Percentiles rank a stretch among this genome's conserved stretches.
phyloP scores from a whole-genome alignment of 1,284 basidiomycete species.

The Irpex sp. region DNA sequence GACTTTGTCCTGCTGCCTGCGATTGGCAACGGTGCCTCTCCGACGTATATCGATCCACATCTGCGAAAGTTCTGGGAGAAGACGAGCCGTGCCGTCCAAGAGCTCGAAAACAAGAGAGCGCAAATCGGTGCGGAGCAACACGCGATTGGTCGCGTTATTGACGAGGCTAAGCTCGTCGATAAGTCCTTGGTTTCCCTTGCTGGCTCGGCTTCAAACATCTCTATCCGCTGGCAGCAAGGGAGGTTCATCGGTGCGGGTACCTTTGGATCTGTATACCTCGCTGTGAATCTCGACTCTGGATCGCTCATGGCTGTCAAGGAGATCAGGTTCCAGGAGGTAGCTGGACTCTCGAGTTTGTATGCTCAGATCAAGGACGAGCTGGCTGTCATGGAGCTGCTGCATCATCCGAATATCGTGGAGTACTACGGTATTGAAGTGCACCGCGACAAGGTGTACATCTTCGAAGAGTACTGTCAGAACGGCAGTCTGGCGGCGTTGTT shows the following conservation, averaged over 20 bases:
- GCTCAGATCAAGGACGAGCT: slow-evolving; percentile 97
- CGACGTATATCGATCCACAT: slow-evolving; percentile 55
- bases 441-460: slow-evolving; percentile 98
- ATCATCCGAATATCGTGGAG: slow-evolving; percentile 97
- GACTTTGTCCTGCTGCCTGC: slow-evolving; percentile 33
- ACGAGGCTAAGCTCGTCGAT: slow-evolving; percentile 89
- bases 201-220: slow-evolving; percentile 91
- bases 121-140: slow-evolving; percentile 66
- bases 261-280: slow-evolving; percentile 97
- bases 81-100: slow-evolving; percentile 40
- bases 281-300: slow-evolving; percentile 95
- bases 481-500: slow-evolving; percentile 89
- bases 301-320: slow-evolving; percentile 99
- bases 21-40: slow-evolving; percentile 32
- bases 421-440: slow-evolving; percentile 99
- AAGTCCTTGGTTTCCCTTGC: slow-evolving; percentile 89
- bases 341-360: slow-evolving; percentile 80
- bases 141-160: slow-evolving; percentile 84
- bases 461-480: slow-evolving; percentile 98
- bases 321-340: slow-evolving; percentile 94
- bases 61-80: slow-evolving; percentile 75
- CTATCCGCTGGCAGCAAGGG: slow-evolving; percentile 98
- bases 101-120: slow-evolving; percentile 55
- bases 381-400: slow-evolving; percentile 97
- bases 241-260: slow-evolving; percentile 97